phyloP scores from a whole-genome alignment of 768 basidiomycete genomes.

The Mycena haematopus region DNA sequence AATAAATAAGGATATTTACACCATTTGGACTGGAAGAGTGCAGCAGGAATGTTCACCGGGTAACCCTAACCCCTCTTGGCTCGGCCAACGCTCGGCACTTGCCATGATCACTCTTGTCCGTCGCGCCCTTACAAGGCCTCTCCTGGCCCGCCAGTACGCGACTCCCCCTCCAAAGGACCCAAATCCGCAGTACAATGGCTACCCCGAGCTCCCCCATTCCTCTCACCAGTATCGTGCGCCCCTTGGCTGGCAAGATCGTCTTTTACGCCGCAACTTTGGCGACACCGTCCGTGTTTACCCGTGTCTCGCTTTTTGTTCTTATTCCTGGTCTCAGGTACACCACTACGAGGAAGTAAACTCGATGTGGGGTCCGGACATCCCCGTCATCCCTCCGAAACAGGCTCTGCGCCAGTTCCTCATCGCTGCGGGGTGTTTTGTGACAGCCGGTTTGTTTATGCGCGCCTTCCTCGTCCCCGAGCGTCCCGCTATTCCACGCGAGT shows the following conservation, averaged over 20 bases:
- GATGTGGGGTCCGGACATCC: conserved; percentile 88
- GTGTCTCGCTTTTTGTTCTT: conserved; percentile 15
- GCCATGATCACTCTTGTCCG: conserved; percentile 40
- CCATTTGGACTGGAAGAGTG: conserved; percentile 30
- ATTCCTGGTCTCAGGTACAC: conserved; percentile 59
- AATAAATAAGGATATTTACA: conserved; percentile 13
- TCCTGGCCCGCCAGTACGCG: conserved; percentile 39
- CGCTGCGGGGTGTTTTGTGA: conserved; percentile 66
- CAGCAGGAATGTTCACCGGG: neutral
- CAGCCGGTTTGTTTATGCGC: conserved; percentile 66
- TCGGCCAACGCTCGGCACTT: neutral
- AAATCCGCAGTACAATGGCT: conserved; percentile 75
- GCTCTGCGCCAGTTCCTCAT: conserved; percentile 72
- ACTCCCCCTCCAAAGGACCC: conserved; percentile 39
- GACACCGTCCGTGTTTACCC: conserved; percentile 62
- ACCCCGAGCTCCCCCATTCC: conserved; percentile 73
- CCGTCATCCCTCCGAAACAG: conserved; percentile 60
- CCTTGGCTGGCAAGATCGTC: conserved; percentile 75
- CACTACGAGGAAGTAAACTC: conserved; percentile 82
- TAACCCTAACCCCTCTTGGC: neutral
- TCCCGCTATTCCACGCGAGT: conserved; percentile 74
- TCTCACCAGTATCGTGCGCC: conserved; percentile 70
- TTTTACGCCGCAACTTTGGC: conserved; percentile 82
- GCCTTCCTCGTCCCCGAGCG: conserved; percentile 61
- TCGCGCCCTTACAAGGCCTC: conserved; percentile 26